Evolutionary conservation across 768 basidiomycete genomes (phyloP).

Genomic region (Lactarius pseudohatsudake): DNA sequence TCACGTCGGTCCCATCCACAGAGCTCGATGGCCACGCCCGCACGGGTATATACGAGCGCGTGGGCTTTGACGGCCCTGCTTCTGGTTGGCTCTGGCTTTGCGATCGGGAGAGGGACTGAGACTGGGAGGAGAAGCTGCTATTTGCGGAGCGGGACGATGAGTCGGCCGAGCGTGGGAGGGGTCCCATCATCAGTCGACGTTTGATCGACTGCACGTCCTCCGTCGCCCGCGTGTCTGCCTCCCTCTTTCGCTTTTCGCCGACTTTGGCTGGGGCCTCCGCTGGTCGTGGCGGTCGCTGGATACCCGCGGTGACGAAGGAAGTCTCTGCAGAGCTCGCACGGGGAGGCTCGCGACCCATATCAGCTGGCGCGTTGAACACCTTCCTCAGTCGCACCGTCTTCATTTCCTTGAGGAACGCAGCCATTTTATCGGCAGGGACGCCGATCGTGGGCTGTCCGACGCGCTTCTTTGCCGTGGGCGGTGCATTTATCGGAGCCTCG

Average conservation of each 20-base stretch:
- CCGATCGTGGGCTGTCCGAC: conserved; percentile 66
- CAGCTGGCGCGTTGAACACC: conserved; percentile 41
- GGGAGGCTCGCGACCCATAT: conserved; percentile 27
- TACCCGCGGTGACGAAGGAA: conserved; percentile 13
- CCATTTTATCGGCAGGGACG: conserved; percentile 81
- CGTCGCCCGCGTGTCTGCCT: conserved; percentile 2
- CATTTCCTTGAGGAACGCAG: conserved; percentile 76
- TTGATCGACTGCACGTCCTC: conserved; percentile 14
- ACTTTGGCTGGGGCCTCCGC: not conserved
- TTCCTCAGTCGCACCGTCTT: conserved; percentile 70
- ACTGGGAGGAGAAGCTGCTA: conserved; percentile 17
- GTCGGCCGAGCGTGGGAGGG: conserved; percentile 16
- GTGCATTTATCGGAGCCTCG: conserved; percentile 65
- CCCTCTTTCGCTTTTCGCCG: conserved; percentile 27
- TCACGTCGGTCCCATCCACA: conserved; percentile 28
- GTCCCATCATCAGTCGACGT: conserved; percentile 23
- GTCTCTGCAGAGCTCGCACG: conserved; percentile 9
- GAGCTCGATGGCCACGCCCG: conserved; percentile 26
- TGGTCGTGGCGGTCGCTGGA: conserved; percentile 21
- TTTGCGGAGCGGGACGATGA: conserved; percentile 9
- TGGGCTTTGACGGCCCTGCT: conserved; percentile 14
- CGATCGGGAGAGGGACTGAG: not conserved
- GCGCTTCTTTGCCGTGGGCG: conserved; percentile 40
- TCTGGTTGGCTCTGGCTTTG: conserved; percentile 17
- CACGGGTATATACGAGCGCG: conserved; percentile 19